Conservation (phyloP, 2,329 filamentous ascomycete species). For the Botrytis tulipae region DNA sequence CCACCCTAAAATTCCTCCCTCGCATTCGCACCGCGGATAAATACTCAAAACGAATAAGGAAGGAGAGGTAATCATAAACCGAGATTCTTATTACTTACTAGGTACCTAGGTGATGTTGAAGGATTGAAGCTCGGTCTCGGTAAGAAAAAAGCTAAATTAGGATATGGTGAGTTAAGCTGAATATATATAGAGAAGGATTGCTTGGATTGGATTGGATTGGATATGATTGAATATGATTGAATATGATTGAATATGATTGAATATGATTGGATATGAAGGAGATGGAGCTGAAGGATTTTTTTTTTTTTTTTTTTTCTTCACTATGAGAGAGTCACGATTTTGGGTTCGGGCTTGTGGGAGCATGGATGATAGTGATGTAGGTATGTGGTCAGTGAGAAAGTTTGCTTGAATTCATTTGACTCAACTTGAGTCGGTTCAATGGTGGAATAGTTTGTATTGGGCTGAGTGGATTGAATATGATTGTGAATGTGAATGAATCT, state of each 20-base stretch:
- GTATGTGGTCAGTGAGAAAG: background rate
- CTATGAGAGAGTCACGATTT: too few relatives aligned
- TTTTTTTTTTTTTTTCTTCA: too few relatives aligned
- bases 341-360: too few relatives aligned
- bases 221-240: too few relatives aligned
- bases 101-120: background rate
- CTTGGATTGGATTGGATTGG: too few relatives aligned
- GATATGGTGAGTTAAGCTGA: too few relatives aligned
- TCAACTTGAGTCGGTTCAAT: background rate
- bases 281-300: too few relatives aligned
- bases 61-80: background rate
- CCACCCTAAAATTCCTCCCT: too few relatives aligned
- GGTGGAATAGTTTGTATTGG: rapidly evolving
- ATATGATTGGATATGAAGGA: too few relatives aligned
- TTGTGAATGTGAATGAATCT: background rate
- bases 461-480: background rate
- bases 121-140: background rate
- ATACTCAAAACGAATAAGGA: background rate
- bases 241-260: too few relatives aligned
- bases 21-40: background rate
- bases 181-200: too few relatives aligned
- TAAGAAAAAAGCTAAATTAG: background rate
- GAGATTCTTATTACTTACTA: background rate
- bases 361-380: too few relatives aligned
- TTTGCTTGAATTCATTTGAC: background rate